Evolutionary conservation across 1,284 basidiomycete genomes (phyloP), one percentile per base, ranked within the genome.

Genomic region (Erythrobasidium hasegawianum): DNA sequence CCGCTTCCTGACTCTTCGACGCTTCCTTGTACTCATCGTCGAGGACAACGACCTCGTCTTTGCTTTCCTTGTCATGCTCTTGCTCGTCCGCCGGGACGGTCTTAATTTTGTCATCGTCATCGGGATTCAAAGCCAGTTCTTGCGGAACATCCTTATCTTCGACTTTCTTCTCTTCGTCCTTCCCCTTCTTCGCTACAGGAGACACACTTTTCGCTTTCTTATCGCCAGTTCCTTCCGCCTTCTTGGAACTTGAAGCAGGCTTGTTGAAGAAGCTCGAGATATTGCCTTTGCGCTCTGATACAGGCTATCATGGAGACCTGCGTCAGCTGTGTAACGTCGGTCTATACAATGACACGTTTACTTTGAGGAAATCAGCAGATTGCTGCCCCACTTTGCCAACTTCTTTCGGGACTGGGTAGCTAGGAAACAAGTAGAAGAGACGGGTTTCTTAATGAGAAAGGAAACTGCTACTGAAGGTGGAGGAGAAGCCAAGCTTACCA

Each of bases 301-400:
- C 78, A 0, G 93, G 92, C 71, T 89, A 81, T 1, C 45, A 18
- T 9, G 18, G 33, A n/a, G n/a, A n/a, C n/a, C n/a, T n/a, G n/a
- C n/a, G n/a, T n/a, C n/a, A n/a, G n/a, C n/a, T n/a, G n/a, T n/a
- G n/a, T n/a, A n/a, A n/a, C n/a, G n/a, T n/a, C n/a, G n/a, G n/a
- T n/a, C n/a, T n/a, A n/a, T n/a, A 43, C 18, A 39, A 1, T 11
- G 16, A 0, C 3, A 18, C 4, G 40, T 59, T 26, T 26, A 72
- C 73, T 57, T 73, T 70, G 55, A 97, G 86, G 76, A 90, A 95
- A 1, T 85, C 84, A 0, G 86, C 78, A 5, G 89, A 89, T 73
- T 95, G 88, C 2, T 81, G 85, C 5, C 91, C 90, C 2, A 96
- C 87, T 78, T 89, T 95, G 0, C 93, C 93, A 0, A 97, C 87